phyloP scores from a whole-genome alignment of 2,329 filamentous ascomycete species.

The Fusarium liriodendri region DNA sequence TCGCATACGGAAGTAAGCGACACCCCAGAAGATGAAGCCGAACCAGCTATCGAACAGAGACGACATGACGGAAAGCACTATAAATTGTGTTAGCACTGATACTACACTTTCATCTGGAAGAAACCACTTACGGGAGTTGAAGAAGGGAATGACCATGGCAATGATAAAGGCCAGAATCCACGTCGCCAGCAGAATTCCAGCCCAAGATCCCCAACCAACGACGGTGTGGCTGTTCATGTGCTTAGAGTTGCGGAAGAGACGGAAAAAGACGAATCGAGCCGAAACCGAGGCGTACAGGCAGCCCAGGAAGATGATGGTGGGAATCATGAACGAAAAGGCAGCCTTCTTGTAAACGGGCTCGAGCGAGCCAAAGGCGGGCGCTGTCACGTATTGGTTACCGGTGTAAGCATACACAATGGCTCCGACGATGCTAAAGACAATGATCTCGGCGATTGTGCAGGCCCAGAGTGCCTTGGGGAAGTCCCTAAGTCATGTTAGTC shows the following conservation, averaged over 20 bases:
- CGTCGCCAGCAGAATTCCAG: slow-evolving; percentile 72
- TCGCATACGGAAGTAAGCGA: slow-evolving; percentile 83
- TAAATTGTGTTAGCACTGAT: slow-evolving; percentile 21
- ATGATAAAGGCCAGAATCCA: slow-evolving; percentile 96
- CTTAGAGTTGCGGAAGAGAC: slow-evolving; percentile 80
- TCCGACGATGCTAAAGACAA: slow-evolving; percentile 87
- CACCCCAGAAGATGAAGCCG: slow-evolving; percentile 95
- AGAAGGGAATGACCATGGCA: slow-evolving; percentile 93
- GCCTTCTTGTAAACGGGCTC: slow-evolving; percentile 86
- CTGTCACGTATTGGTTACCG: slow-evolving; percentile 88
- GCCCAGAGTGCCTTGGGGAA: slow-evolving; percentile 95
- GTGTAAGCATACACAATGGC: slow-evolving; percentile 87
- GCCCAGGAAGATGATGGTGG: slow-evolving; percentile 91
- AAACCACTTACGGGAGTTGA: slow-evolving; percentile 72
- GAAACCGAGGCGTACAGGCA: slow-evolving; percentile 92
- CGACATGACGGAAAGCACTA: slow-evolving; percentile 79
- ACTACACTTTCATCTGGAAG: not conserved
- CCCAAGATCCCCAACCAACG: slow-evolving; percentile 84
- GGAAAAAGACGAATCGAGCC: slow-evolving; percentile 92
- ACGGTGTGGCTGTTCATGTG: slow-evolving; percentile 87
- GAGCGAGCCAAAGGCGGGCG: slow-evolving; percentile 88
- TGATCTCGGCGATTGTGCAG: slow-evolving; percentile 87
- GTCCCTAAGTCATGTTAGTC: slow-evolving; percentile 64
- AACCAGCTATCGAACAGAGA: slow-evolving; percentile 93
- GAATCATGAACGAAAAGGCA: slow-evolving; percentile 94